phyloP scores from a whole-genome alignment of 2,329 filamentous ascomycete genomes.

The Ceratocystis cubensis region DNA sequence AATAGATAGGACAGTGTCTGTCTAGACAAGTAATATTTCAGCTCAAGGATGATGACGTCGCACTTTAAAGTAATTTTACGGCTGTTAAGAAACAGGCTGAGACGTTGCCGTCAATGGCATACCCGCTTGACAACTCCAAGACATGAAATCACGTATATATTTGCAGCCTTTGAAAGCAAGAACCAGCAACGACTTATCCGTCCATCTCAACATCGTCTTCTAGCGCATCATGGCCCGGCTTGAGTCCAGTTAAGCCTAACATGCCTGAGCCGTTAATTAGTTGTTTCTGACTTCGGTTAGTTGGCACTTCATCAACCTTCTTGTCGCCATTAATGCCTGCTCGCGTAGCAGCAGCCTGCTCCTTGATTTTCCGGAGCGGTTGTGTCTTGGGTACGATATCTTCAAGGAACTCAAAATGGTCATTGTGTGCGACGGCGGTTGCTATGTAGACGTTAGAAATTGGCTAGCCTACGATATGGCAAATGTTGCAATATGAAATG shows the following conservation, averaged over 20 bases:
- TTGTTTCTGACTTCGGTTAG: slow-evolving; percentile 21
- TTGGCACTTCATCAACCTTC: background rate
- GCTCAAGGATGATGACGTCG: background rate
- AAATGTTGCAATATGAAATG: background rate
- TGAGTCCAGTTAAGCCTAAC: slow-evolving; percentile 27
- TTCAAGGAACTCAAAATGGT: slow-evolving; percentile 88
- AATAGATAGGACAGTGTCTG: background rate
- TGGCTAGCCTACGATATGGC: background rate
- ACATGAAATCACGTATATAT: background rate
- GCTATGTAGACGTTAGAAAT: slow-evolving; percentile 33
- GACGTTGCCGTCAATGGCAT: background rate
- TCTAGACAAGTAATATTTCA: background rate
- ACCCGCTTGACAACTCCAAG: background rate
- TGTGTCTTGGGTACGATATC: slow-evolving; percentile 83
- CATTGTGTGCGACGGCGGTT: slow-evolving; percentile 71
- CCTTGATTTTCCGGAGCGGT: slow-evolving; percentile 68
- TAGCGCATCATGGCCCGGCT: slow-evolving; percentile 35
- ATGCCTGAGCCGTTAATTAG: slow-evolving; percentile 22
- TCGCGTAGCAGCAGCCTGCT: slow-evolving; percentile 40
- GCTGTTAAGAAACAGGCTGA: background rate
- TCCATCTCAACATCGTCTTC: slow-evolving; percentile 44
- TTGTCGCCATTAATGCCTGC: slow-evolving; percentile 36
- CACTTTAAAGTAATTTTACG: no score
- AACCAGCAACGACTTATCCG: slow-evolving; percentile 33
- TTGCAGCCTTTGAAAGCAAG: background rate